phyloP scores from a whole-genome alignment of 1,139 yeast species.

The Yamadazyma buinensis region DNA sequence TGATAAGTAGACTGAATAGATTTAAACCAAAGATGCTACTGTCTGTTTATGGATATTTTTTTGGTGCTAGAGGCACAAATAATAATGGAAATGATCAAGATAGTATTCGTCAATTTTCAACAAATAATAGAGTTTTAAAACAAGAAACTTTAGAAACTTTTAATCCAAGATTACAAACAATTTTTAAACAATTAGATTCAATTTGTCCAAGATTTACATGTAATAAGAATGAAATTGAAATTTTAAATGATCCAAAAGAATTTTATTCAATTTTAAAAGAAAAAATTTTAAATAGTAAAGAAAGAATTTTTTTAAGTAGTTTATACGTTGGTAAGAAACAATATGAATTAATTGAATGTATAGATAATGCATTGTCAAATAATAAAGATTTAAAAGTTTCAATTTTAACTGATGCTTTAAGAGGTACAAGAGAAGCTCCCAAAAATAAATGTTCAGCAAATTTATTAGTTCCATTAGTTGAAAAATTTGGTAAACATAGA shows the following conservation, averaged over 20 bases:
- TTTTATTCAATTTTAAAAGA: conserved; percentile 63
- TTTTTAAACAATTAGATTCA: conserved; percentile 56
- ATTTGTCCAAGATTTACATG: conserved; percentile 71
- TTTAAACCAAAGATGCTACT: conserved; percentile 8
- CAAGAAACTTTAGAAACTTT: conserved; percentile 22
- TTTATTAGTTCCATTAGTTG: conserved; percentile 62
- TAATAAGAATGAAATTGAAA: conserved; percentile 55
- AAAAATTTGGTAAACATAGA: conserved; percentile 61
- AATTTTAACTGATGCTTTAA: conserved; percentile 77
- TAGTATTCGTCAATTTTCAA: conserved; percentile 14
- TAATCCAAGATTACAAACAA: conserved; percentile 46
- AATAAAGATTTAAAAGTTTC: conserved; percentile 65
- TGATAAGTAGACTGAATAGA: conserved; percentile 1
- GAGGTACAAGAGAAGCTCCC: conserved; percentile 95
- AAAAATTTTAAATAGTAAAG: conserved; percentile 52
- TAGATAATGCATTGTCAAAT: conserved; percentile 52
- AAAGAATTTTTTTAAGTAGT: conserved; percentile 75
- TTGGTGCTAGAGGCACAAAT: background rate
- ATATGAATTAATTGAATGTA: conserved; percentile 62
- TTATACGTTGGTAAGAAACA: conserved; percentile 84
- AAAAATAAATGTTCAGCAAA: conserved; percentile 65
- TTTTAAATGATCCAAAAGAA: conserved; percentile 61
- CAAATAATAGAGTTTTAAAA: conserved; percentile 24
- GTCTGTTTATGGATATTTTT: conserved; percentile 9
- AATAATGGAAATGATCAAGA: background rate